Percentiles rank a stretch among this genome's conserved stretches.
phyloP scores from a whole-genome alignment of 2,329 filamentous ascomycete genomes.

The Ophiostoma montium region DNA sequence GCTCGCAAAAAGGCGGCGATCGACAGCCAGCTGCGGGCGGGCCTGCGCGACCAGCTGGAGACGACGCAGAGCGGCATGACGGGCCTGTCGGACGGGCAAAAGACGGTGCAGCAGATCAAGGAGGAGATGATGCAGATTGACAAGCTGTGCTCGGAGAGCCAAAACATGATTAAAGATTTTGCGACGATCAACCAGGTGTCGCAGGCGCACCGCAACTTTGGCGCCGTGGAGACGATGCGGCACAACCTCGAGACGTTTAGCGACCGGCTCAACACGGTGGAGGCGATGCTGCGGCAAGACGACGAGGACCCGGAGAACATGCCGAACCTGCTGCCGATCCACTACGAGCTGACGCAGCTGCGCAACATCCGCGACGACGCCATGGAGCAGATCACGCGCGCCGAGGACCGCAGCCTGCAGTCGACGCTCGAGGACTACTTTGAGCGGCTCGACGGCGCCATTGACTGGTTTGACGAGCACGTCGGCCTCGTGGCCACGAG shows the following conservation, averaged over 20 bases:
- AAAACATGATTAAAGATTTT: slow-evolving; percentile 96
- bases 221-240: slow-evolving; percentile 86
- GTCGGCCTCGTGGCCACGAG: slow-evolving; percentile 80
- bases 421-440: slow-evolving; percentile 85
- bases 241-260: slow-evolving; percentile 79
- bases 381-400: slow-evolving; percentile 83
- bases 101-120: slow-evolving; percentile 83
- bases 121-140: slow-evolving; percentile 99
- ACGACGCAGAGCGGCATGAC: slow-evolving; percentile 88
- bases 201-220: slow-evolving; percentile 92
- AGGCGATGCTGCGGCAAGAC: slow-evolving; percentile 67
- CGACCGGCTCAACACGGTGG: slow-evolving; percentile 58
- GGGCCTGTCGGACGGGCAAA: slow-evolving; percentile 77
- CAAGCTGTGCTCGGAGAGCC: slow-evolving; percentile 89
- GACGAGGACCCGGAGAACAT: slow-evolving; percentile 79
- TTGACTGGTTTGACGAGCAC: slow-evolving; percentile 94
- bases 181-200: slow-evolving; percentile 82
- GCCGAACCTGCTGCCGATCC: slow-evolving; percentile 76
- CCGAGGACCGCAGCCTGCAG: slow-evolving; percentile 59
- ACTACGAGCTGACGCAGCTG: slow-evolving; percentile 84
- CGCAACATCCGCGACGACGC: slow-evolving; percentile 92
- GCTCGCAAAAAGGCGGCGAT: slow-evolving; percentile 84
- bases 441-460: slow-evolving; percentile 65
- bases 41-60: slow-evolving; percentile 88
- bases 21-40: slow-evolving; percentile 72